Conservation (phyloP, 73 alveolate genomes). For the Paramecium tetraurelia region DNA sequence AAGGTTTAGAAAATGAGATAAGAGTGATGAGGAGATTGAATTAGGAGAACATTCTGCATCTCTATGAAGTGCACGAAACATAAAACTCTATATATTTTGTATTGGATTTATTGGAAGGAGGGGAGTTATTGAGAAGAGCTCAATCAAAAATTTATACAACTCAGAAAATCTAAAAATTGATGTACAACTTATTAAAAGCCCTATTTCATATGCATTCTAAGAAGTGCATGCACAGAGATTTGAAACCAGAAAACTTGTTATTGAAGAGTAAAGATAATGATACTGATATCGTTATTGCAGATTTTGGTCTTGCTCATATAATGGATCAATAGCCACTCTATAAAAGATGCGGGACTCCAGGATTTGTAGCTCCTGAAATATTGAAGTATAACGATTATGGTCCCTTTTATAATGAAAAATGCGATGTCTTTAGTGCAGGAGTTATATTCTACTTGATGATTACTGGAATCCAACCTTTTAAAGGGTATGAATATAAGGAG, state of each 20-base stretch:
- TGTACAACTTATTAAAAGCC: constrained; percentile 26
- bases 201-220: not conserved
- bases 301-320: constrained; percentile 16
- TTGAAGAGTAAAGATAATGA: constrained; percentile 11
- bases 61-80: constrained; percentile 58
- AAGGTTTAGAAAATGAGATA: constrained; percentile 51
- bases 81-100: constrained; percentile 49
- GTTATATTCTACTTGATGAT: constrained; percentile 18
- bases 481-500: not conserved
- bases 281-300: constrained; percentile 58
- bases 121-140: constrained; percentile 47
- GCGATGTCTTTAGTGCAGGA: constrained; percentile 52
- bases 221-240: constrained; percentile 43
- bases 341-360: constrained; percentile 65
- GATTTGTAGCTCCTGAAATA: constrained; percentile 60
- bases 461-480: constrained; percentile 25
- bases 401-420: constrained; percentile 36
- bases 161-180: not conserved
- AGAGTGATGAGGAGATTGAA: constrained; percentile 59
- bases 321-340: not conserved
- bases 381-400: not conserved
- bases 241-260: constrained; percentile 47
- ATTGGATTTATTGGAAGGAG: constrained; percentile 56
- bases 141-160: not conserved
- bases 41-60: constrained; percentile 10